phyloP scores from a whole-genome alignment of 768 basidiomycete species.

The Leucosporidium creatinivorum region DNA sequence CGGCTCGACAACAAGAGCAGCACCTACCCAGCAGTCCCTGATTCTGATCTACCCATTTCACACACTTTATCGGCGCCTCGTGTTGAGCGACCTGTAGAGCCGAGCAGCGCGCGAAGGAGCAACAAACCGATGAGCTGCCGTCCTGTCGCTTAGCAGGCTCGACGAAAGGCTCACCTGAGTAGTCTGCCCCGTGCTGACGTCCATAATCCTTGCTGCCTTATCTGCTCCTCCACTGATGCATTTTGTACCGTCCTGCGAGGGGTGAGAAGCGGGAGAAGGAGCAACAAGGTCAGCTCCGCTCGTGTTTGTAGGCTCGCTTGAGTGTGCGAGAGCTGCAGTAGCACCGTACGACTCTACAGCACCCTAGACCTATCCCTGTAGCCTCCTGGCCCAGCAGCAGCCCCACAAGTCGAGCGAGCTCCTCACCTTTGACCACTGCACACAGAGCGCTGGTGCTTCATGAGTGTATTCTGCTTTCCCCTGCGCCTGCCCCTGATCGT shows the following conservation, averaged over 20 bases:
- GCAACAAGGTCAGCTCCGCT: no score
- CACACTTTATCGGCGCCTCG: conserved; percentile 32
- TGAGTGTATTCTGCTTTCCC: conserved; percentile 87
- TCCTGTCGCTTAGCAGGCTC: no score
- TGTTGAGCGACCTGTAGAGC: conserved; percentile 12
- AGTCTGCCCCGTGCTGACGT: conserved; percentile 79
- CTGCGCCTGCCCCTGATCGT: conserved; percentile 62
- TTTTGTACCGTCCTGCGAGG: conserved; percentile 55
- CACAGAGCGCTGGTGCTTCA: conserved; percentile 77
- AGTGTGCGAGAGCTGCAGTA: no score
- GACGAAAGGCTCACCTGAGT: conserved; percentile 49
- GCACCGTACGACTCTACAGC: no score
- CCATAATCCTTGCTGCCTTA: conserved; percentile 87
- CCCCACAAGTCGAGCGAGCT: no score
- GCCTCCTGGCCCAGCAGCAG: no score
- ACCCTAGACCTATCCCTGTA: no score
- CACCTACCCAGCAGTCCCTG: conserved; percentile 27
- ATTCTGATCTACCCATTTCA: conserved; percentile 30
- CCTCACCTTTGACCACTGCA: conserved; percentile 84
- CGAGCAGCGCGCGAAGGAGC: not conserved
- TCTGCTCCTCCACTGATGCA: conserved; percentile 88
- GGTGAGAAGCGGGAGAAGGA: no score
- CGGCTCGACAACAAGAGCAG: conserved; percentile 64
- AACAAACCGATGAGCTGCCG: no score
- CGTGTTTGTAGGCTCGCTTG: no score